phyloP scores from a whole-genome alignment of 768 basidiomycete species.

The Suillus placidus region DNA sequence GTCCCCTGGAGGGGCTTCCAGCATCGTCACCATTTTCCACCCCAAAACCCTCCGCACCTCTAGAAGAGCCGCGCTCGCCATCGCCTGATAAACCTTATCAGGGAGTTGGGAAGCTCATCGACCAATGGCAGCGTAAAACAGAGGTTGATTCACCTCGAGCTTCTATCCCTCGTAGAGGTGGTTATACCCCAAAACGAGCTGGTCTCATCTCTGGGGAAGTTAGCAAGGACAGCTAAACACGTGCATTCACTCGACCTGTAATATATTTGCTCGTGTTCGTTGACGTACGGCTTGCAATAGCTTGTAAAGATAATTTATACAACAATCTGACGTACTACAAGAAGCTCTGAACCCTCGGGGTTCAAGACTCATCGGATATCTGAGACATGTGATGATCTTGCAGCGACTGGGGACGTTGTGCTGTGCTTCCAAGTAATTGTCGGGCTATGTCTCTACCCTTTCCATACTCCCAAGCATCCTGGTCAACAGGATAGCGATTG shows the following conservation, averaged over 20 bases:
- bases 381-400: neutral
- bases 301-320: constrained; percentile 6
- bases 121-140: constrained; percentile 85
- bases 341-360: neutral
- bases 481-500: constrained; percentile 38
- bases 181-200: constrained; percentile 44
- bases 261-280: neutral
- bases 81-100: constrained; percentile 80
- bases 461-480: constrained; percentile 52
- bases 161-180: constrained; percentile 39
- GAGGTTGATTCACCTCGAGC: constrained; percentile 47
- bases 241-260: constrained; percentile 12
- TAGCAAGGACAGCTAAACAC: constrained; percentile 24
- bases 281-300: neutral
- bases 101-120: constrained; percentile 83
- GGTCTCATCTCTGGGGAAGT: constrained; percentile 29
- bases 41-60: constrained; percentile 16
- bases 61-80: constrained; percentile 47
- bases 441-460: constrained; percentile 54
- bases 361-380: neutral
- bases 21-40: constrained; percentile 5
- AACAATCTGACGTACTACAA: constrained; percentile 3
- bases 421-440: constrained; percentile 39
- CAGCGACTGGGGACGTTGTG: constrained; percentile 15
- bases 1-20: constrained; percentile 32